Evolutionary conservation across 2,329 filamentous ascomycete genomes (phyloP), one percentile per base, ranked within the genome.

Genomic region (Escovopsis sp.): DNA sequence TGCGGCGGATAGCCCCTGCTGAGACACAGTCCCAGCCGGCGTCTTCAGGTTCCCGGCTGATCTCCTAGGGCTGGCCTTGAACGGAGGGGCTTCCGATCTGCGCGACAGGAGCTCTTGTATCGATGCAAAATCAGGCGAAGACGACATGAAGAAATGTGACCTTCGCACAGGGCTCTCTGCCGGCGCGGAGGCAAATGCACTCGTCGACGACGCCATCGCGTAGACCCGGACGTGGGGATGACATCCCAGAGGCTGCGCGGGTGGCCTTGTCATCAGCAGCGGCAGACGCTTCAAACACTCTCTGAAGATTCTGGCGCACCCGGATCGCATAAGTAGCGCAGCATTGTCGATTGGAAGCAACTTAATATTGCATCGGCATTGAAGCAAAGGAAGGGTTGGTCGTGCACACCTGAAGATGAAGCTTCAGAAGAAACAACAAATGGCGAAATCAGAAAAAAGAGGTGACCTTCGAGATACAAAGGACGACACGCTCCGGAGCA

Each of bases 71-170:
- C 57, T 61, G 28, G 49, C 59, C 28, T 48, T 48, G 9, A 61
- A 40, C 1, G 54, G 29, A 3, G 57, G 45, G 10, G 45, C 54
- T 18, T 45, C 56, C 10, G 46, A 42, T 17, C 40, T 42, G 29
- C 59, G 63, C 3, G 57, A 53, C 1, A 68, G 43, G 9, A 75
- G 48, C 3, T 72, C 61, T 27, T 58, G 56, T 0, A 74, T 50
- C 0, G 69, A 61, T 3, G 71, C 71, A 1, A 75, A 50, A n/a
- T 59, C 60, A n/a, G 70, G 68, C 4, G 70, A 72, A 1, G 68
- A 72, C 0, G 68, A 68, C 8, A 48, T 31, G 12, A 40, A 41
- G 21, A 53, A 44, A 14, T 53, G 44, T 9, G 38, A 55, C 46
- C 37, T 51, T 41, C 37, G 54, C 44, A 43, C 56, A 49, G 54